Evolutionary conservation across 495 filamentous ascomycete species (phyloP), one percentile per base, ranked within the genome.

Genomic region (Podospora didyma): DNA sequence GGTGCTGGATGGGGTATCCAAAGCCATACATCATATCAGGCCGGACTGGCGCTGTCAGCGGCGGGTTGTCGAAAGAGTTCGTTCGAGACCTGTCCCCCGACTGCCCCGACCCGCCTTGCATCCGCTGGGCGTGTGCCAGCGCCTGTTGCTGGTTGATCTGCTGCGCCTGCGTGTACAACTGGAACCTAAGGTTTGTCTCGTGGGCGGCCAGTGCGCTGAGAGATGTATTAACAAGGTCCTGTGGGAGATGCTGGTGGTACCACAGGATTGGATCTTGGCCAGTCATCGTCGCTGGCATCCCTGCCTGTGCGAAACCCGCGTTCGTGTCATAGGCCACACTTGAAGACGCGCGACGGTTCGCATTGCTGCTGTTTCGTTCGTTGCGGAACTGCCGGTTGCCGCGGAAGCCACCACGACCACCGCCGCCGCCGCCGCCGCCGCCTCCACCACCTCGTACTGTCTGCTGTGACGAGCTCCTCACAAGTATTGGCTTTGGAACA

Each of bases 401-500:
- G 39, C 84, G 76, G 69, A 79, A 82, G 16, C 79, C 72, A n/a
- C 83, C 82, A 45, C 86, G 64, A 22, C 82, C 77, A 14, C 81
- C 81, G 49, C 80, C 76, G 35, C 64, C 66, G n/a, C n/a, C n/a
- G n/a, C 26, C 26, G 9, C 79, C 72, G 16, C 83, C 82, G 42
- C 86, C 63, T 22, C 82, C 77, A 14, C 81, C 81, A 49, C 80
- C 76, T 34, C 64, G 65, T 12, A 63, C 16, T 23, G 73, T 61
- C 51, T 77, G 74, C 42, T 82, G 75, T 24, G 79, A 84, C 22
- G 75, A 71, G 61, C 79, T 82, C 47, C 82, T 76, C 28, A 82
- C 41, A 16, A 79, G 63, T 20, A 75, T 52, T 65, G 78, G 73
- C 28, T 75, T 64, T 58, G 78, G 61, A 74, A 76, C 56, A 69